These are phyloP conservation scores for Psidium guajava DNA, from an alignment of 345 rosid genomes.

Conservation along the genomic window DNA sequence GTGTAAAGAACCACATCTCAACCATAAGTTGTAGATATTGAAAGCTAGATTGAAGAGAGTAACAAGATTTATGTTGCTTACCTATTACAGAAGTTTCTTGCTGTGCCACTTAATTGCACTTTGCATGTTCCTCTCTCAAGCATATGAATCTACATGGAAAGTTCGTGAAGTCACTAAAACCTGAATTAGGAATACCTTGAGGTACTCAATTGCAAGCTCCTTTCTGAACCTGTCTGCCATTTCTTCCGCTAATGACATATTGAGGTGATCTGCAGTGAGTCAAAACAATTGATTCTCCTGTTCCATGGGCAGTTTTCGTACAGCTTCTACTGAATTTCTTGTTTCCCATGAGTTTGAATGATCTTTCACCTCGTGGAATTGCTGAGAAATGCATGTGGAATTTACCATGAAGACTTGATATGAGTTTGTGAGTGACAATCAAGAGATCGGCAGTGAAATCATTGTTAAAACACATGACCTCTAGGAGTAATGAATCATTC, in stretches of 20 bases:
- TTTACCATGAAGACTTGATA: background rate
- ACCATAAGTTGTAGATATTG: background rate
- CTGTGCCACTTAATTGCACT: background rate
- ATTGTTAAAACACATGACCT: background rate
- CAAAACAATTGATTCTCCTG: background rate
- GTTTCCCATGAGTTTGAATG: background rate
- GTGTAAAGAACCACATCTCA: background rate
- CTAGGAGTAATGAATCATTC: background rate
- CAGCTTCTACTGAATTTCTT: background rate
- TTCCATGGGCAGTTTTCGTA: background rate
- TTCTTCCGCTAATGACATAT: background rate
- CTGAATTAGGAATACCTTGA: background rate
- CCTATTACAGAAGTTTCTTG: background rate
- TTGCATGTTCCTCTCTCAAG: background rate
- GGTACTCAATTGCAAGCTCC: background rate
- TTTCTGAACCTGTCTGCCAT: background rate
- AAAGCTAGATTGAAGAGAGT: background rate
- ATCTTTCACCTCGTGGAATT: background rate
- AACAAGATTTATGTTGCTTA: background rate
- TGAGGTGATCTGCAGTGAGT: background rate
- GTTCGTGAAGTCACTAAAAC: background rate
- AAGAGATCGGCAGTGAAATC: background rate
- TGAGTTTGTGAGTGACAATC: background rate
- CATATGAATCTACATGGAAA: background rate
- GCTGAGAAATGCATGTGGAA: background rate